Conservation (phyloP, 768 basidiomycete genomes). For the Lactifluus piperatus region DNA sequence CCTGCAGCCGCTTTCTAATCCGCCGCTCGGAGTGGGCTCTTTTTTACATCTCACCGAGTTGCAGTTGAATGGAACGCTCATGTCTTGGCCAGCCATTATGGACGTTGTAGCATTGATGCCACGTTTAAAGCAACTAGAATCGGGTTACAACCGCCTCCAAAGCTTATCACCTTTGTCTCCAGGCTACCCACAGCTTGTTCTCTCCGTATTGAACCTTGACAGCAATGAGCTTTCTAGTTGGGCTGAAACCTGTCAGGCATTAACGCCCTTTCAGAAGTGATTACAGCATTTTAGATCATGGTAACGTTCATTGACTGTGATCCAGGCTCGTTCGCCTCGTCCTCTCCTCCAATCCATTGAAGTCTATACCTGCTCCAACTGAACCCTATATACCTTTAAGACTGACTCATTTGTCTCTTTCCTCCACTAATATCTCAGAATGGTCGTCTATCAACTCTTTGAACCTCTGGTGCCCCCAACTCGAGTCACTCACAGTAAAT, state of each 20-base stretch:
- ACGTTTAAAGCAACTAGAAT: constrained; percentile 45
- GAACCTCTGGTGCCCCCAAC: constrained; percentile 55
- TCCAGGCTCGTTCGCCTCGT: constrained; percentile 56
- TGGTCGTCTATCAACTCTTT: constrained; percentile 65
- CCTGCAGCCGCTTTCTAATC: constrained; percentile 35
- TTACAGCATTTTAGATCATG: background rate
- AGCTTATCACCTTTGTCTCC: constrained; percentile 22
- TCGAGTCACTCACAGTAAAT: constrained; percentile 50
- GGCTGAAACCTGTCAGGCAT: constrained; percentile 37
- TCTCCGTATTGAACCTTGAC: constrained; percentile 61
- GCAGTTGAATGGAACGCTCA: constrained; percentile 65
- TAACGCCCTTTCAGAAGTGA: constrained; percentile 8
- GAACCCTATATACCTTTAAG: constrained; percentile 25
- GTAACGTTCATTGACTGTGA: constrained; percentile 2
- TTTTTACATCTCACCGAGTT: constrained; percentile 53
- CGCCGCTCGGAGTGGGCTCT: constrained; percentile 28
- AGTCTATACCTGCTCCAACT: constrained; percentile 25
- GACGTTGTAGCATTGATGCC: constrained; percentile 45
- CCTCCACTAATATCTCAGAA: constrained; percentile 44
- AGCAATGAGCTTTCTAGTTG: constrained; percentile 55
- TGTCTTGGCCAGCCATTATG: constrained; percentile 62
- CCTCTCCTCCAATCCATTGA: constrained; percentile 54
- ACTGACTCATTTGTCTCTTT: constrained; percentile 54
- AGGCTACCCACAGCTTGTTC: constrained; percentile 7
- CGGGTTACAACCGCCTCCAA: constrained; percentile 59